Evolutionary conservation across 345 rosid species (phyloP), one percentile per base, ranked within the genome.

Genomic region (Cardamine chenopodiifolia): DNA sequence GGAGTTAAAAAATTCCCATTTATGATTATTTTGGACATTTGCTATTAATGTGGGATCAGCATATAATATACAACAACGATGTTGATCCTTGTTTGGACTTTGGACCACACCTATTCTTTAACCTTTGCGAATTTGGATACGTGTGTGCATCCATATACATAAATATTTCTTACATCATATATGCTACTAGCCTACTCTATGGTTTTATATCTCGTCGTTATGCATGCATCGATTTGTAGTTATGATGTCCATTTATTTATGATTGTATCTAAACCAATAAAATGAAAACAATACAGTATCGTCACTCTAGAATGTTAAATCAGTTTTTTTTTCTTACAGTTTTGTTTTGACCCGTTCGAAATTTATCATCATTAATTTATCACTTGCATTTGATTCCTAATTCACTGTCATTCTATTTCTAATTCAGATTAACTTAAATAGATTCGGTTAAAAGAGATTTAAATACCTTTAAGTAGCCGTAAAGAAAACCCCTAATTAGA

Each of bases 11-110:
- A 55, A 20, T 15, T 14, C 35, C 52, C 52, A 76, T 76, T 68
- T 70, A 76, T 76, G 71, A 61, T 7, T n/a, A 54, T 62, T 45
- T 69, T 76, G 80, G 80, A 62, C 75, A 54, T 31, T 19, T 70
- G 42, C 61, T 23, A 35, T 35, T 14, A 52, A 53, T 37, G 62
- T 8, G 14, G 15, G 35, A 48, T 48, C 58, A 66, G 57, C 56
- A 49, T 20, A 66, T 62, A 13, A 45, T 44, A 15, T 62, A 68
- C 70, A 76, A 70, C 53, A 63, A 47, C 75, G 71, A 70, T 69
- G 75, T 70, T 54, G 71, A 76, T 76, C 48, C 60, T 76, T 64
- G 19, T 49, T 49, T 49, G 54, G 54, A 15, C 1, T 76, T 31
- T 70, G 80, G 80, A 76, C 80, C 80, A 76, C 71, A 25, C 17